A percentile compares a stretch with the other conserved stretches of the same genome.
Evolutionary conservation across 257 asterid species (phyloP).

Genomic region (Paulownia fortunei): DNA sequence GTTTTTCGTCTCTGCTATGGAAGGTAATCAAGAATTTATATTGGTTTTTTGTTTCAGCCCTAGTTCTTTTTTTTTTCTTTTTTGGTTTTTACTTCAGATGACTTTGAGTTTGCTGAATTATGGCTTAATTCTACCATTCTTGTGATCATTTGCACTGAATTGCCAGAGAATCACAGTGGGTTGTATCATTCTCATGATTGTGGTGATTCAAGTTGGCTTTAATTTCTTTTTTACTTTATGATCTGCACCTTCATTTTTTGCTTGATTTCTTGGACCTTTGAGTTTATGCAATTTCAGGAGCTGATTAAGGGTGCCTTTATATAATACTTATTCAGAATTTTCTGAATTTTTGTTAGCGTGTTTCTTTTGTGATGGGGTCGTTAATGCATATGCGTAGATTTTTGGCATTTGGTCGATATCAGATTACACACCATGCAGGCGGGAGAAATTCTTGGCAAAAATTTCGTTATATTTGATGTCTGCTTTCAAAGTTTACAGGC

Average conservation of each 20-base stretch:
- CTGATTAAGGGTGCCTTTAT: background rate
- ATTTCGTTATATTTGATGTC: background rate
- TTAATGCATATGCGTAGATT: background rate
- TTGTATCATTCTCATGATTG: slow-evolving; percentile 1
- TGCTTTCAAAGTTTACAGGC: background rate
- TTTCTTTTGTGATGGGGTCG: background rate
- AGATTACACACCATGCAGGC: background rate
- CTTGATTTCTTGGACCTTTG: background rate
- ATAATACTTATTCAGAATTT: background rate
- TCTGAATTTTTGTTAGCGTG: background rate
- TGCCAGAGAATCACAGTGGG: background rate
- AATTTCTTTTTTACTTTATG: background rate
- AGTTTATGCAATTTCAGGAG: slow-evolving; percentile 21
- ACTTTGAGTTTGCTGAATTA: slow-evolving; percentile 29
- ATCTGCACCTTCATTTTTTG: background rate
- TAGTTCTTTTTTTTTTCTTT: slow-evolving; percentile 5
- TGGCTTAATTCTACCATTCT: slow-evolving; percentile 25
- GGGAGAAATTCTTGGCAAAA: background rate
- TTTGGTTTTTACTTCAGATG: slow-evolving; percentile 16
- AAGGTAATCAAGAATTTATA: slow-evolving; percentile 36
- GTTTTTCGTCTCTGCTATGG: slow-evolving; percentile 39
- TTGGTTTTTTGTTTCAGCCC: slow-evolving; percentile 27
- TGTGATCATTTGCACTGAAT: slow-evolving; percentile 8
- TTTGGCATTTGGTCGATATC: background rate
- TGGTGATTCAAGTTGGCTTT: slow-evolving; percentile 5